Evolutionary conservation across 2,329 filamentous ascomycete species (phyloP).

Genomic region (Fusarium burgessii): DNA sequence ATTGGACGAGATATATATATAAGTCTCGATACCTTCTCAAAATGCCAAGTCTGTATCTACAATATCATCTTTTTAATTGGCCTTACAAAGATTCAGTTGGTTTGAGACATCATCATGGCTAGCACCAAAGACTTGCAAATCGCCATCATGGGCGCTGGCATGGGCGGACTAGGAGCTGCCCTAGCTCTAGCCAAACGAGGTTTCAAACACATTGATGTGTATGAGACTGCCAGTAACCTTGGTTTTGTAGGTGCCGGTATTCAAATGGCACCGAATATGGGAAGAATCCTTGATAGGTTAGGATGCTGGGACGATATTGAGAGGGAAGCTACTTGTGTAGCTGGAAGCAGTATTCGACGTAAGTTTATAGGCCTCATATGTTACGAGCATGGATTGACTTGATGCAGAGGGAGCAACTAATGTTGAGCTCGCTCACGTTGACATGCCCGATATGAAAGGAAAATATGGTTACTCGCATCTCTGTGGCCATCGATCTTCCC

Average conservation of each 20-base stretch:
- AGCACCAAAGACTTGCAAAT: slow-evolving; percentile 38
- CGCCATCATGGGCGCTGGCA: slow-evolving; percentile 49
- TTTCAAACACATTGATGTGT: slow-evolving; percentile 44
- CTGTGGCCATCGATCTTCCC: slow-evolving; percentile 79
- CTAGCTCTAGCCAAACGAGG: slow-evolving; percentile 52
- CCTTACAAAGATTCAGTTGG: no score
- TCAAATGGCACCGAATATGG: slow-evolving; percentile 86
- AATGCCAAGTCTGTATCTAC: not conserved
- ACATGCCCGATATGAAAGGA: slow-evolving; percentile 73
- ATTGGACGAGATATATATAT: not conserved
- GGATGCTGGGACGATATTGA: slow-evolving; percentile 78
- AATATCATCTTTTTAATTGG: not conserved
- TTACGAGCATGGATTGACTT: not conserved
- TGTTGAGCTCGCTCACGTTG: slow-evolving; percentile 76
- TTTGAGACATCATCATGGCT: slow-evolving; percentile 21
- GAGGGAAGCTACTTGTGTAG: slow-evolving; percentile 41
- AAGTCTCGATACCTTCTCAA: not conserved
- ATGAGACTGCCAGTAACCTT: slow-evolving; percentile 44
- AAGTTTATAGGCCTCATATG: not conserved
- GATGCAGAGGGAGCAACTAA: slow-evolving; percentile 74
- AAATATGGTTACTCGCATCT: slow-evolving; percentile 82
- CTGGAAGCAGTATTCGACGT: slow-evolving; percentile 49
- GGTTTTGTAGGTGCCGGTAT: slow-evolving; percentile 80
- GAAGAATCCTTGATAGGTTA: slow-evolving; percentile 77
- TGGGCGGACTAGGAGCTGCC: slow-evolving; percentile 56